These are phyloP conservation scores for Hypoxylon trugodes DNA, from an alignment of 495 filamentous ascomycete species.

Conservation along the genomic window DNA sequence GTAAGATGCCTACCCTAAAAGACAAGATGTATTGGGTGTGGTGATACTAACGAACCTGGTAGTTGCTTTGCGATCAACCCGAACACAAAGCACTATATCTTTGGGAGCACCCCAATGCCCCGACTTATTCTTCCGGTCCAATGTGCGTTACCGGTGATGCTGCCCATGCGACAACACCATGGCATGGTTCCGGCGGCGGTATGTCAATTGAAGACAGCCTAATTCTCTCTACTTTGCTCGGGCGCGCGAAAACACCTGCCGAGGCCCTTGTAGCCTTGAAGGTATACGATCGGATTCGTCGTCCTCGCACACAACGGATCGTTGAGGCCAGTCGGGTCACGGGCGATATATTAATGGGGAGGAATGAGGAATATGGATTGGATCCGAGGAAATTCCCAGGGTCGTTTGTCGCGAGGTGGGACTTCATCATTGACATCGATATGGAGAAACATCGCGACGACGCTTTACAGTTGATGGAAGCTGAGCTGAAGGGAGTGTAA, in stretches of 20 bases:
- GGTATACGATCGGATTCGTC: slow-evolving; percentile 31
- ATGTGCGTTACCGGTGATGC: slow-evolving; percentile 52
- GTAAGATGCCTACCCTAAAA: background rate
- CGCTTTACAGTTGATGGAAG: slow-evolving; percentile 28
- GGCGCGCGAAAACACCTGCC: slow-evolving; percentile 26
- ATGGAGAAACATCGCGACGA: slow-evolving; percentile 32
- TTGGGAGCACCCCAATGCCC: slow-evolving; percentile 26
- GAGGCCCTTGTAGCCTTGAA: slow-evolving; percentile 30
- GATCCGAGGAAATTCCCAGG: slow-evolving; percentile 7
- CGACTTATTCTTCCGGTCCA: slow-evolving; percentile 33
- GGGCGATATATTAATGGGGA: slow-evolving; percentile 13
- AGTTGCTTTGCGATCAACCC: slow-evolving; percentile 25
- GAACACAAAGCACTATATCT: slow-evolving; percentile 13
- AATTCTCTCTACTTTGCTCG: slow-evolving; percentile 42
- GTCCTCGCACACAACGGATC: slow-evolving; percentile 36
- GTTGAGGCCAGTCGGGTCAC: slow-evolving; percentile 45
- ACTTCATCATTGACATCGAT: slow-evolving; percentile 35
- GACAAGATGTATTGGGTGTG: background rate
- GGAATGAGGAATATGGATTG: slow-evolving; percentile 1
- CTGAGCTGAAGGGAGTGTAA: slow-evolving; percentile 6
- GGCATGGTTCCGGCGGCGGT: slow-evolving; percentile 48
- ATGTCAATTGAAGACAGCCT: slow-evolving; percentile 52
- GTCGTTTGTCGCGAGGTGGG: slow-evolving; percentile 23
- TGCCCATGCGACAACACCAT: slow-evolving; percentile 51
- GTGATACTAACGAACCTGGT: background rate